phyloP scores from a whole-genome alignment of 2,329 filamentous ascomycete genomes.

The Capronia americana region DNA sequence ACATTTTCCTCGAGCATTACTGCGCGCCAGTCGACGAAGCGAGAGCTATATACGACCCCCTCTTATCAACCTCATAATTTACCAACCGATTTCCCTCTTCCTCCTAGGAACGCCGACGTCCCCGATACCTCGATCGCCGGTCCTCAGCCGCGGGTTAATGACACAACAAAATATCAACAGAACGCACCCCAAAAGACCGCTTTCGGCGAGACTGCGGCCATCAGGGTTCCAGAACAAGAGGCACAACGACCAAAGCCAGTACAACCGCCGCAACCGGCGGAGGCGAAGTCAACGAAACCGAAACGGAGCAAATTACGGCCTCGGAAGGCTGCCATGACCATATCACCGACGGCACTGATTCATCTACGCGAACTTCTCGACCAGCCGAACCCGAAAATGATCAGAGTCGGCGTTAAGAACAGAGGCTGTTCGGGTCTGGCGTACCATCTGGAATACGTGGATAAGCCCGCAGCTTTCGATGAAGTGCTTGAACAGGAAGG shows the following conservation, averaged over 20 bases:
- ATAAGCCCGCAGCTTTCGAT: constrained; percentile 85
- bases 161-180: constrained; percentile 54
- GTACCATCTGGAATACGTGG: constrained; percentile 94
- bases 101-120: constrained; percentile 63
- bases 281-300: constrained; percentile 55
- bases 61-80: constrained; percentile 68
- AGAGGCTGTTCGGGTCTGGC: constrained; percentile 91
- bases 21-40: constrained; percentile 58
- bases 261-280: constrained; percentile 21
- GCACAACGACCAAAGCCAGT: constrained; percentile 69
- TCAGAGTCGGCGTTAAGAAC: constrained; percentile 92
- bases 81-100: constrained; percentile 60
- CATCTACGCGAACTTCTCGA: constrained; percentile 79
- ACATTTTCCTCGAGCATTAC: constrained; percentile 56
- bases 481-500: constrained; percentile 95
- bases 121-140: constrained; percentile 68
- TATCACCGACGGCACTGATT: constrained; percentile 79
- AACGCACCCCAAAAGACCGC: constrained; percentile 34
- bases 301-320: constrained; percentile 71
- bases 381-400: constrained; percentile 87
- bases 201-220: constrained; percentile 46
- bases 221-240: constrained; percentile 66
- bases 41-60: constrained; percentile 63
- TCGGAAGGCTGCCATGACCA: constrained; percentile 87
- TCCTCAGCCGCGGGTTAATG: constrained; percentile 55